phyloP scores from a whole-genome alignment of 176 grass and related monocot species.

The sorghum (Sorghum bicolor) region DNA sequence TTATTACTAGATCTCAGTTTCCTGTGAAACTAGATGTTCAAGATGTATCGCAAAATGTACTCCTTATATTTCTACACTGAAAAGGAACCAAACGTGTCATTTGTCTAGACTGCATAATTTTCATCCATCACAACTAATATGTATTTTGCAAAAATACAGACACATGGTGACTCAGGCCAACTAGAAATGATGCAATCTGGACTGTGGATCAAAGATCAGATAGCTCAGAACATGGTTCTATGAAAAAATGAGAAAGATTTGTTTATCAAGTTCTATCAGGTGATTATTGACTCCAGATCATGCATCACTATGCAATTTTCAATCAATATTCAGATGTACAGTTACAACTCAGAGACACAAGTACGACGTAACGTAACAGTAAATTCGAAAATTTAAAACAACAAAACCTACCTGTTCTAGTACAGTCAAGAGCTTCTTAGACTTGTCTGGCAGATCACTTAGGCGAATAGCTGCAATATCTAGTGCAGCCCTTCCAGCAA shows the following conservation, averaged over 20 bases:
- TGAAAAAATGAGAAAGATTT: constrained; percentile 1
- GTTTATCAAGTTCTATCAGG: not conserved
- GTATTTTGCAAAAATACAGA: not conserved
- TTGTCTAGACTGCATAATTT: constrained; percentile 1
- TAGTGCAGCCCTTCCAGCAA: constrained; percentile 59
- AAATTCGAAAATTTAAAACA: constrained; percentile 9
- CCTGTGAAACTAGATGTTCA: not conserved
- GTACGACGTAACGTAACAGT: too few relatives aligned
- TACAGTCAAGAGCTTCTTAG: constrained; percentile 81
- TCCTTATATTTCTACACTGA: not conserved
- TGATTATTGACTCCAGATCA: not conserved
- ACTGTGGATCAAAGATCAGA: constrained; percentile 10
- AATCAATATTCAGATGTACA: constrained; percentile 24
- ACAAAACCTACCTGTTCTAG: constrained; percentile 72
- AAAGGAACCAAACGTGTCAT: not conserved
- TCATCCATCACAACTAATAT: not conserved
- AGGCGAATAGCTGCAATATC: constrained; percentile 86
- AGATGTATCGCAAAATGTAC: constrained; percentile 3
- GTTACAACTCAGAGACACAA: not conserved
- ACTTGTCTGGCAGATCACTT: constrained; percentile 84
- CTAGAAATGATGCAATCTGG: not conserved
- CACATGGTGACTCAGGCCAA: not conserved
- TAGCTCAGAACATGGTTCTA: not conserved
- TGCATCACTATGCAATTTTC: not conserved
- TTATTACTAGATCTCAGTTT: not conserved